Conservation (phyloP, 2,329 filamentous ascomycete species). For the Rhinocladiella mackenziei region DNA sequence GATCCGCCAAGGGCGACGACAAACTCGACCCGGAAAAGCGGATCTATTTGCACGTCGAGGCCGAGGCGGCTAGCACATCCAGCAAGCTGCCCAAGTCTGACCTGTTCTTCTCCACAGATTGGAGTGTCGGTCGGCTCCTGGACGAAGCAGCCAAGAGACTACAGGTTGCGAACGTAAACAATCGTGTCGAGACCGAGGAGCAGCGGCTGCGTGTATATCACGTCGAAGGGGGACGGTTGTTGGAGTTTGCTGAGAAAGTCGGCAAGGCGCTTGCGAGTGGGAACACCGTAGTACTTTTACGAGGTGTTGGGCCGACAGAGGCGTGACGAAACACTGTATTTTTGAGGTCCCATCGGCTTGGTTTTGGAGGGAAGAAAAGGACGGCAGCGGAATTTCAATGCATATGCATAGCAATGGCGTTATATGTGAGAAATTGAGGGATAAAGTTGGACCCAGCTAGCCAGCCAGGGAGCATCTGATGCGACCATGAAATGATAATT, state of each 20-base stretch:
- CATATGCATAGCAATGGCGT: conserved; percentile 24
- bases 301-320: conserved; percentile 73
- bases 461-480: too few species aligned
- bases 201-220: conserved; percentile 85
- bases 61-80: conserved; percentile 70
- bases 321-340: neutral
- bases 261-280: conserved; percentile 70
- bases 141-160: conserved; percentile 44
- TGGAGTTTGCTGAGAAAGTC: conserved; percentile 86
- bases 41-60: conserved; percentile 87
- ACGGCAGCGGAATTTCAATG: neutral
- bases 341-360: neutral
- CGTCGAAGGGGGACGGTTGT: conserved; percentile 78
- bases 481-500: too few species aligned
- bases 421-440: neutral
- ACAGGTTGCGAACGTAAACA: conserved; percentile 46
- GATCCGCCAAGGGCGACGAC: conserved; percentile 82
- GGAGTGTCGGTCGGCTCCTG: conserved; percentile 72
- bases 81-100: conserved; percentile 77
- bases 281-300: conserved; percentile 82
- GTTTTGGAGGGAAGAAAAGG: neutral
- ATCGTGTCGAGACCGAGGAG: conserved; percentile 48
- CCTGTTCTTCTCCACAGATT: conserved; percentile 77
- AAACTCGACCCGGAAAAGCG: conserved; percentile 76
- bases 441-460: too few species aligned